A percentile compares a stretch with the other conserved stretches of the same genome.
Evolutionary conservation across 2,329 filamentous ascomycete species (phyloP).

Genomic region (Alternaria novae-zelandiae): DNA sequence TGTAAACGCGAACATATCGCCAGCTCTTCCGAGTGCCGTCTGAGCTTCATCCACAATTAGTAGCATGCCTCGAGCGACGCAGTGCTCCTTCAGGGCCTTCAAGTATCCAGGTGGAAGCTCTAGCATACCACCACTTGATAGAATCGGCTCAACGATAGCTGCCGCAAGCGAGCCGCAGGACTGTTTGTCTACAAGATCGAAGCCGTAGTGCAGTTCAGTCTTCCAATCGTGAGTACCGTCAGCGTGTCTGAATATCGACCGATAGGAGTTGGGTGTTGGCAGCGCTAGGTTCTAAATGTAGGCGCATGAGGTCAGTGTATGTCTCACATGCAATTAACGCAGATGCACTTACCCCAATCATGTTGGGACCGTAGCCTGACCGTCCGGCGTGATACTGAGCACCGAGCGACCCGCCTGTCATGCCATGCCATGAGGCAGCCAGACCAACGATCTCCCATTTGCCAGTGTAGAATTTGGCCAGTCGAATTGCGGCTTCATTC

Average conservation of each 20-base stretch:
- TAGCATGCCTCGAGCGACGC: conserved; percentile 42
- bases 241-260: conserved; percentile 64
- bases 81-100: conserved; percentile 57
- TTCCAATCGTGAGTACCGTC: conserved; percentile 71
- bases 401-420: conserved; percentile 61
- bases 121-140: conserved; percentile 66
- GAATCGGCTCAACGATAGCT: conserved; percentile 67
- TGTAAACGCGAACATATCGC: conserved; percentile 59
- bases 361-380: conserved; percentile 52
- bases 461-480: conserved; percentile 68
- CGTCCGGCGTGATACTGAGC: conserved; percentile 63
- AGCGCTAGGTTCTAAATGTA: conserved; percentile 55
- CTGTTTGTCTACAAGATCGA: conserved; percentile 65
- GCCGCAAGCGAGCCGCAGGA: conserved; percentile 68
- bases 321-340: background rate
- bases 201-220: conserved; percentile 68
- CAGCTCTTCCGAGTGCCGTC: conserved; percentile 44
- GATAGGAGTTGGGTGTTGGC: conserved; percentile 66
- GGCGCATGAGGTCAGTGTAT: background rate
- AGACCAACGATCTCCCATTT: conserved; percentile 70
- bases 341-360: conserved; percentile 55
- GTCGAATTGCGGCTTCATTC: conserved; percentile 67
- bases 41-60: conserved; percentile 49
- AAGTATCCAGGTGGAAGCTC: conserved; percentile 66
- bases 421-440: conserved; percentile 66